A percentile compares a stretch with the other conserved stretches of the same genome.
Conservation (phyloP, 345 rosid species). For the Murraya koenigii region DNA sequence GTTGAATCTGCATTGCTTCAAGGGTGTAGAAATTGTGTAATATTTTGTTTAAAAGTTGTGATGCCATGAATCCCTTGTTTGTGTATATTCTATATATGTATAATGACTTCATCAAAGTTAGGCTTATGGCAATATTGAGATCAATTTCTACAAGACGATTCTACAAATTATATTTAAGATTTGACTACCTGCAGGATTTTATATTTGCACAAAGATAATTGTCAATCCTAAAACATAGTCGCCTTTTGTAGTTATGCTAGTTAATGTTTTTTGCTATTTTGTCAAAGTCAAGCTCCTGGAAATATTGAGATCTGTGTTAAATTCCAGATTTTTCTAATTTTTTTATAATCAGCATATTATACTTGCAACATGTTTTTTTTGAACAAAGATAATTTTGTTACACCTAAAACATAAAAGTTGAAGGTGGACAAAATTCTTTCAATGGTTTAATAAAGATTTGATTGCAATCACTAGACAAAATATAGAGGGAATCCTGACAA, state of each 20-base stretch:
- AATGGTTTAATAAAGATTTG: not conserved
- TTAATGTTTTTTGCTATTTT: too few relatives aligned
- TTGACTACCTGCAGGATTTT: too few relatives aligned
- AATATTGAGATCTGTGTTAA: too few relatives aligned
- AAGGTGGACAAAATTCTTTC: not conserved
- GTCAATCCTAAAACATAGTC: too few relatives aligned
- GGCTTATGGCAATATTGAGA: not conserved
- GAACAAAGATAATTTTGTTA: not conserved
- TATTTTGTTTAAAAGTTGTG: too few relatives aligned
- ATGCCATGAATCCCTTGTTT: not conserved
- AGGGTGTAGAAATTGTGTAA: too few relatives aligned
- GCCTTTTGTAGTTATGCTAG: too few relatives aligned
- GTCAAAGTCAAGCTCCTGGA: not conserved
- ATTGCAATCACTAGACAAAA: not conserved
- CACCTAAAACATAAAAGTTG: not conserved
- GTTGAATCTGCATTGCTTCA: not conserved
- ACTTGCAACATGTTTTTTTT: not conserved
- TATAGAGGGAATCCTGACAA: not conserved
- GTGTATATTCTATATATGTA: not conserved
- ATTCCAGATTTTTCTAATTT: too few relatives aligned
- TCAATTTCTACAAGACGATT: not conserved
- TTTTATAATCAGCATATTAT: not conserved
- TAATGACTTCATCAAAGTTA: not conserved
- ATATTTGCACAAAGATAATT: too few relatives aligned
- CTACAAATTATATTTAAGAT: too few relatives aligned